A percentile compares a stretch with the other conserved stretches of the same genome.
phyloP scores from a whole-genome alignment of 495 filamentous ascomycete species.

The Cairneyella variabilis region DNA sequence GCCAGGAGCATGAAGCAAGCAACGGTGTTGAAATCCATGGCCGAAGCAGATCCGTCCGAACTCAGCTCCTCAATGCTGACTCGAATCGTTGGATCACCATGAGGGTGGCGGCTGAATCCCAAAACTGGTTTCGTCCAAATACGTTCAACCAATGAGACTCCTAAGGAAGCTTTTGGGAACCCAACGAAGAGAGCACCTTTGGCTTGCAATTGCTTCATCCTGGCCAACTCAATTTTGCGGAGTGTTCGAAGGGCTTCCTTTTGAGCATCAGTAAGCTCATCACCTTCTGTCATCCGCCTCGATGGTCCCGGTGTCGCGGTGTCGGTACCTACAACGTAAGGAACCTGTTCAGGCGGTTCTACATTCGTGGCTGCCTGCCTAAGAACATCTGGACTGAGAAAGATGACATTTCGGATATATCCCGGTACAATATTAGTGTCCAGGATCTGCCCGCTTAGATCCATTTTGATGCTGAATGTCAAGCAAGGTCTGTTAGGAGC shows the following conservation, averaged over 20 bases:
- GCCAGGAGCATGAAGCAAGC: constrained; percentile 73
- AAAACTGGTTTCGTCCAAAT: not conserved
- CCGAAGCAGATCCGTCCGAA: not conserved
- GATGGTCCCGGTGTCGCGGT: not conserved
- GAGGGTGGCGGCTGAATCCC: not conserved
- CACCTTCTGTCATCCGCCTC: constrained; percentile 1
- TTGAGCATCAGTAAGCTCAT: constrained; percentile 7
- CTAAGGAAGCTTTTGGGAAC: not conserved
- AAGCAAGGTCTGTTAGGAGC: constrained; percentile 61
- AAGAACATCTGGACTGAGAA: constrained; percentile 55
- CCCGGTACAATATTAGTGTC: constrained; percentile 71
- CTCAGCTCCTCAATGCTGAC: not conserved
- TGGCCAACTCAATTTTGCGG: constrained; percentile 15
- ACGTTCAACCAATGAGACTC: constrained; percentile 5
- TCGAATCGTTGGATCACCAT: constrained; percentile 21
- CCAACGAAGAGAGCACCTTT: constrained; percentile 10
- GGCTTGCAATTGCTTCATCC: not conserved
- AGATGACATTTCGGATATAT: constrained; percentile 65
- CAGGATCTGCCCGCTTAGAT: constrained; percentile 57
- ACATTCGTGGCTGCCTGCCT: not conserved
- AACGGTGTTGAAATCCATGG: constrained; percentile 29
- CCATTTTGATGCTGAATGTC: constrained; percentile 76
- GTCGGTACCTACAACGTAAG: constrained; percentile 4
- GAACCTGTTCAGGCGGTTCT: not conserved
- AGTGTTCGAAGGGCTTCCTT: constrained; percentile 15